Conservation (phyloP, 2,329 filamentous ascomycete genomes). For the Diaporthe batatas region DNA sequence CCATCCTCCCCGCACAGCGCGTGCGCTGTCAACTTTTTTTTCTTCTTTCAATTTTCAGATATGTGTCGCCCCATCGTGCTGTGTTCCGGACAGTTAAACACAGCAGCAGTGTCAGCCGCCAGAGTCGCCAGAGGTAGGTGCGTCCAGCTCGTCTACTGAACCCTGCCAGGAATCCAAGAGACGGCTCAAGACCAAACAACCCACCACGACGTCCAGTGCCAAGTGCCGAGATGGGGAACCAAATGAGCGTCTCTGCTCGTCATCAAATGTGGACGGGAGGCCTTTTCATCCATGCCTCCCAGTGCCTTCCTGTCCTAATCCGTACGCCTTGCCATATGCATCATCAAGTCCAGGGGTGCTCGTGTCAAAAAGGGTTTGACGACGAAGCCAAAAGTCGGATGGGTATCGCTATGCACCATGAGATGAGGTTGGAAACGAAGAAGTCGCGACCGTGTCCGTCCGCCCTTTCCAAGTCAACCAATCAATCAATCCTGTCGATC, state of each 20-base stretch:
- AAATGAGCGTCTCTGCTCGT: neutral
- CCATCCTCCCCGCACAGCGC: conserved; percentile 4
- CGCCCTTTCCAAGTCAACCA: neutral
- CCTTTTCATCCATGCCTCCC: neutral
- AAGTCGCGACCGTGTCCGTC: conserved; percentile 17
- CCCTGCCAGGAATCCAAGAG: conserved; percentile 30
- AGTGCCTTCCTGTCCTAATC: neutral
- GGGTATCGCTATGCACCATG: conserved; percentile 38
- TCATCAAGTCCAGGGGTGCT: neutral
- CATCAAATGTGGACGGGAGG: neutral
- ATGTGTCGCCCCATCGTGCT: neutral
- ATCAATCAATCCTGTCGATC: conserved; percentile 1
- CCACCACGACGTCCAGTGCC: neutral
- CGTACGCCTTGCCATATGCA: conserved; percentile 32
- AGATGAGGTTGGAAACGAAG: conserved; percentile 5
- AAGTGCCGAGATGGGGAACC: neutral
- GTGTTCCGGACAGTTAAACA: conserved; percentile 14
- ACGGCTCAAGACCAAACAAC: neutral
- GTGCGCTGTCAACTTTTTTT: neutral
- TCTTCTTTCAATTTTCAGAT: neutral
- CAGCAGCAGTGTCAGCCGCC: neutral
- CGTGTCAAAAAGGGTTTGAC: conserved; percentile 9
- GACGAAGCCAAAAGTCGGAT: neutral
- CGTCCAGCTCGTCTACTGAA: neutral
- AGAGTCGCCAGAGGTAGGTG: neutral